phyloP scores from a whole-genome alignment of 2,329 filamentous ascomycete genomes.

The Trichoderma cornu-damae region DNA sequence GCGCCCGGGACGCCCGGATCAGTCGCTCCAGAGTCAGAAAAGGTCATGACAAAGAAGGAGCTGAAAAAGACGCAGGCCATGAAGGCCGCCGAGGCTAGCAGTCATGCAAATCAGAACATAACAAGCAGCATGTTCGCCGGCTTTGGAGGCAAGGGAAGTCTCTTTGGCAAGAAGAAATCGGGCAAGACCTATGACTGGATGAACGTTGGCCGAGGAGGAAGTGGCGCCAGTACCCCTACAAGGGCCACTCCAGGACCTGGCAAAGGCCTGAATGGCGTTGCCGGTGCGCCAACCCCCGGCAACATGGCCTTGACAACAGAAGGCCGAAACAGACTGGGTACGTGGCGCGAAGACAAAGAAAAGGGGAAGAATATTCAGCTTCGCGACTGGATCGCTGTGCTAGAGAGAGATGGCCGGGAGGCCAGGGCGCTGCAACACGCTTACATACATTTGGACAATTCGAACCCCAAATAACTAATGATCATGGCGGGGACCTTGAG shows the following conservation, averaged over 20 bases:
- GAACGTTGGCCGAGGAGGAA: constrained; percentile 48
- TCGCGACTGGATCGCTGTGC: constrained; percentile 71
- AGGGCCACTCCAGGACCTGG: constrained; percentile 33
- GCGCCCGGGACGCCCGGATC: constrained; percentile 58
- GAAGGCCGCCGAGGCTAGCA: constrained; percentile 70
- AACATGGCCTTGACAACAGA: constrained; percentile 48
- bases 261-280: constrained; percentile 32
- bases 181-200: constrained; percentile 72
- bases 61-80: constrained; percentile 68
- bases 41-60: constrained; percentile 82
- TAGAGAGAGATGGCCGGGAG: constrained; percentile 74
- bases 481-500: constrained; percentile 2
- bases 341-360: constrained; percentile 71
- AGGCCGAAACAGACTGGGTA: constrained; percentile 61
- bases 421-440: constrained; percentile 56
- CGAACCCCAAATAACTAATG: constrained; percentile 37
- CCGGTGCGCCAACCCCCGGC: constrained; percentile 29
- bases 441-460: constrained; percentile 49
- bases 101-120: constrained; percentile 75
- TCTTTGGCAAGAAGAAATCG: constrained; percentile 56
- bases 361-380: constrained; percentile 77
- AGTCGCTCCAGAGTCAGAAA: constrained; percentile 59
- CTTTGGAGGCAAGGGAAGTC: constrained; percentile 56
- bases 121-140: constrained; percentile 70
- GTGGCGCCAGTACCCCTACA: constrained; percentile 50